A percentile compares a stretch with the other conserved stretches of the same genome.
Evolutionary conservation across 2,329 filamentous ascomycete species (phyloP).

Genomic region (Pestalotiopsis sp.): DNA sequence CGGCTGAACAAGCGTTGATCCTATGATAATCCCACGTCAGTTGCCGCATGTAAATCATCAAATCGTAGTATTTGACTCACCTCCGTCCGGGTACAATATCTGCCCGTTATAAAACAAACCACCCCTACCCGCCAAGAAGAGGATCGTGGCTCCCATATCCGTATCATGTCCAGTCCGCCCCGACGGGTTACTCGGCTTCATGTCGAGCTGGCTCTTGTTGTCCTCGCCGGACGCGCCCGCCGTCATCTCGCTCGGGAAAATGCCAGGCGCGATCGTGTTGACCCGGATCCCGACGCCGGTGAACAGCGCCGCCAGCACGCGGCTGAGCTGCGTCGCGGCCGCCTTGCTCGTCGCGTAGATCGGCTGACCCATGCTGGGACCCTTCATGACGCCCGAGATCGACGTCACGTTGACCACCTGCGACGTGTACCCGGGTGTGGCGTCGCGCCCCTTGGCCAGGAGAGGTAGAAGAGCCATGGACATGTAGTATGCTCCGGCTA

Average conservation of each 20-base stretch:
- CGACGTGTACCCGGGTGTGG: slow-evolving; percentile 47
- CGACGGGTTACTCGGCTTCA: slow-evolving; percentile 43
- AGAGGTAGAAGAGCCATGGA: slow-evolving; percentile 53
- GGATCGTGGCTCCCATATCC: slow-evolving; percentile 52
- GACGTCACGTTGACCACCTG: slow-evolving; percentile 53
- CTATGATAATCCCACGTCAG: background rate
- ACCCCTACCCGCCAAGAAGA: slow-evolving; percentile 51
- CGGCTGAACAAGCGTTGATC: background rate
- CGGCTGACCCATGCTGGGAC: slow-evolving; percentile 50
- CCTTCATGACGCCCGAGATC: slow-evolving; percentile 55
- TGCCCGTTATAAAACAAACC: slow-evolving; percentile 56
- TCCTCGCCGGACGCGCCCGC: slow-evolving; percentile 43
- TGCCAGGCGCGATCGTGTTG: slow-evolving; percentile 57
- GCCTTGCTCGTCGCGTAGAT: slow-evolving; percentile 53
- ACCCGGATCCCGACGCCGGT: slow-evolving; percentile 53
- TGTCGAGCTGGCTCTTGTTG: slow-evolving; percentile 46
- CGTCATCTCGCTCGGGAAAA: slow-evolving; percentile 48
- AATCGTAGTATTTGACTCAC: slow-evolving; percentile 16
- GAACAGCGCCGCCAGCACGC: slow-evolving; percentile 47
- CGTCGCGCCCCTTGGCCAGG: slow-evolving; percentile 45
- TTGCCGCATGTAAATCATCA: background rate
- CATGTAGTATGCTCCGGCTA: slow-evolving; percentile 51
- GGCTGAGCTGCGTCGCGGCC: slow-evolving; percentile 42
- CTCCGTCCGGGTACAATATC: slow-evolving; percentile 52
- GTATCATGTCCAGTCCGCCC: slow-evolving; percentile 42